A percentile compares a stretch with the other conserved stretches of the same genome.
These are phyloP conservation scores for Skeletonema tropicum DNA, from an alignment of 108 stramenopile species.

Conservation along the genomic window DNA sequence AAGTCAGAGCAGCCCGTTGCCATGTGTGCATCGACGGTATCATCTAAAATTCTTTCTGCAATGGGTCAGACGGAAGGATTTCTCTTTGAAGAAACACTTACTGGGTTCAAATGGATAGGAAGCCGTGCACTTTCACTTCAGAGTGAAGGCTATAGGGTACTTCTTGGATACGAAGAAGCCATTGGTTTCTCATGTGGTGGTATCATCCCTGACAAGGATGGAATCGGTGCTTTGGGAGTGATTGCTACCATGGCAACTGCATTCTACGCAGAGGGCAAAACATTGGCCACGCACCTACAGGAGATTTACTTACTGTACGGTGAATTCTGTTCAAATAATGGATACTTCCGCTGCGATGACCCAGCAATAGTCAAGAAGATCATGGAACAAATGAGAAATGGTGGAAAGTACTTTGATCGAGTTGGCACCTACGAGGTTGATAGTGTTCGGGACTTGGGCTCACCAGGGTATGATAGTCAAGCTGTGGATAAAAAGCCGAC, in stretches of 20 bases:
- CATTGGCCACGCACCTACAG: constrained; percentile 70
- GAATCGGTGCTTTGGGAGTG: constrained; percentile 80
- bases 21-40: constrained; percentile 95
- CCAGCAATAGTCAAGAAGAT: constrained; percentile 70
- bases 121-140: constrained; percentile 64
- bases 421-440: constrained; percentile 76
- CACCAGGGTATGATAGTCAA: constrained; percentile 86
- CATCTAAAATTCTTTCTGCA: constrained; percentile 89
- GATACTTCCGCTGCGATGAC: constrained; percentile 91
- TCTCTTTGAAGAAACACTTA: constrained; percentile 92
- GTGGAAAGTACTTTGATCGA: constrained; percentile 68
- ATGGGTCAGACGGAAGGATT: constrained; percentile 91
- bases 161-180: constrained; percentile 97
- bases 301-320: constrained; percentile 90
- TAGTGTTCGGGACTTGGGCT: constrained; percentile 86
- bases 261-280: constrained; percentile 67
- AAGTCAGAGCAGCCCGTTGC: constrained; percentile 69
- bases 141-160: constrained; percentile 72
- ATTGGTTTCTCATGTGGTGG: constrained; percentile 95
- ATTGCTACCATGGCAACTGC: constrained; percentile 81
- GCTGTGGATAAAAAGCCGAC: constrained; percentile 77
- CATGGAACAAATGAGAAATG: constrained; percentile 76
- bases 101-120: constrained; percentile 98
- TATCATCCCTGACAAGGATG: constrained; percentile 93
- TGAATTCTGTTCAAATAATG: constrained; percentile 89